phyloP scores from a whole-genome alignment of 148 eudicot genomes.

The Rhododendron simsii region DNA sequence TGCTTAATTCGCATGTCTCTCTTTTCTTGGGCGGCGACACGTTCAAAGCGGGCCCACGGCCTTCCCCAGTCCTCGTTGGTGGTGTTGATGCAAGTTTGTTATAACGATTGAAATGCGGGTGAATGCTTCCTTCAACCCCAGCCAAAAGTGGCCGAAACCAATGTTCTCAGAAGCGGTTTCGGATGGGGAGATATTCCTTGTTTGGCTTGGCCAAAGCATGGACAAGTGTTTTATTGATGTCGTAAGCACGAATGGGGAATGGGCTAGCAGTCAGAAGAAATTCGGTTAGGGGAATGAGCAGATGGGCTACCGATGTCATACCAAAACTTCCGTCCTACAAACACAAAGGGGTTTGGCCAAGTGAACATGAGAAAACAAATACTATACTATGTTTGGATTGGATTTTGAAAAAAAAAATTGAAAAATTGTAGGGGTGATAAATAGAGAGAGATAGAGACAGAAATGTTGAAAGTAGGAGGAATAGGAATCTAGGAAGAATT shows the following conservation, averaged over 20 bases:
- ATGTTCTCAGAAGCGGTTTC: background rate
- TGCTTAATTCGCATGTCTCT: background rate
- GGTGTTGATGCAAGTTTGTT: background rate
- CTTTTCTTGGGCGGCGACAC: background rate
- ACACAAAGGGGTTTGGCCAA: too few species aligned
- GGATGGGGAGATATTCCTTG: background rate
- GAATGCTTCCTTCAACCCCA: background rate
- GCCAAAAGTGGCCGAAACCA: slow-evolving; percentile 9
- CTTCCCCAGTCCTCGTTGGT: background rate
- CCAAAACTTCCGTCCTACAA: background rate
- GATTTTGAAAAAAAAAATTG: too few species aligned
- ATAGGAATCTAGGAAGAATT: too few species aligned
- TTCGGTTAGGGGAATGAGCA: background rate
- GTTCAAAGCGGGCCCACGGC: background rate
- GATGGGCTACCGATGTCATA: background rate
- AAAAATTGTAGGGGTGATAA: too few species aligned
- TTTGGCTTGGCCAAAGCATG: slow-evolving; percentile 5
- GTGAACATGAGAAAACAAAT: too few species aligned
- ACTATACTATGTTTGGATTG: too few species aligned
- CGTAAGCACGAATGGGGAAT: background rate
- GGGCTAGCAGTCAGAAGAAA: background rate
- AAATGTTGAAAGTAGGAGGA: too few species aligned
- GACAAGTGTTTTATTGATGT: background rate
- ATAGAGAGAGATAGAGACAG: too few species aligned
- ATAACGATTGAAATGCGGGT: background rate